Evolutionary conservation across 2,329 filamentous ascomycete species (phyloP).

Genomic region (Aspergillus pseudoterreus): DNA sequence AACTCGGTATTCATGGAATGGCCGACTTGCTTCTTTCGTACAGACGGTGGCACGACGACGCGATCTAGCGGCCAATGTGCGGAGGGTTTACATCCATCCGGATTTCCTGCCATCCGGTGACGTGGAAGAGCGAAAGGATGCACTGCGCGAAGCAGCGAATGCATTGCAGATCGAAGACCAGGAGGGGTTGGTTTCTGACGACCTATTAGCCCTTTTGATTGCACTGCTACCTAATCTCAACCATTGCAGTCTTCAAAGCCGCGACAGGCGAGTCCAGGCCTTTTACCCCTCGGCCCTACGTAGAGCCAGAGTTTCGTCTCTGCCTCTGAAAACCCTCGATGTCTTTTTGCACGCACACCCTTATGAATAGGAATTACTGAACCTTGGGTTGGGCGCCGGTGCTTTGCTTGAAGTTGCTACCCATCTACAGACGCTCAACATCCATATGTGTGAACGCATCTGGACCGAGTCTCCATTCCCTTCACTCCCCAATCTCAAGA

Average conservation of each 20-base stretch:
- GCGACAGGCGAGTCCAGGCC: neutral
- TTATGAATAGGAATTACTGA: neutral
- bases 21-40: constrained; percentile 18
- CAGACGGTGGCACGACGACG: constrained; percentile 14
- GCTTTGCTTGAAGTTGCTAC: neutral
- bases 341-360: neutral
- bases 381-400: neutral
- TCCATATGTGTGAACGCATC: constrained; percentile 5
- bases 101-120: neutral
- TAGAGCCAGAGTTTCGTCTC: neutral
- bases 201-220: constrained; percentile 7
- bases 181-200: neutral
- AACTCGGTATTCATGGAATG: constrained; percentile 12
- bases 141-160: neutral
- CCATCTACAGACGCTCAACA: constrained; percentile 7
- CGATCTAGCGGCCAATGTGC: constrained; percentile 14
- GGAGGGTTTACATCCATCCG: constrained; percentile 5
- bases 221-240: constrained; percentile 5
- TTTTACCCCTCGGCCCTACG: neutral
- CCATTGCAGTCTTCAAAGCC: constrained; percentile 7
- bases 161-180: neutral
- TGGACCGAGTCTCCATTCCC: neutral
- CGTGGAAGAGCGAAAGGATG: neutral
- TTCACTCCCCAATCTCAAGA: constrained; percentile 5
- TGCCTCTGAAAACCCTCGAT: neutral